These are phyloP conservation scores for Stellera chamaejasme DNA, from an alignment of 345 rosid genomes.

Conservation along the genomic window DNA sequence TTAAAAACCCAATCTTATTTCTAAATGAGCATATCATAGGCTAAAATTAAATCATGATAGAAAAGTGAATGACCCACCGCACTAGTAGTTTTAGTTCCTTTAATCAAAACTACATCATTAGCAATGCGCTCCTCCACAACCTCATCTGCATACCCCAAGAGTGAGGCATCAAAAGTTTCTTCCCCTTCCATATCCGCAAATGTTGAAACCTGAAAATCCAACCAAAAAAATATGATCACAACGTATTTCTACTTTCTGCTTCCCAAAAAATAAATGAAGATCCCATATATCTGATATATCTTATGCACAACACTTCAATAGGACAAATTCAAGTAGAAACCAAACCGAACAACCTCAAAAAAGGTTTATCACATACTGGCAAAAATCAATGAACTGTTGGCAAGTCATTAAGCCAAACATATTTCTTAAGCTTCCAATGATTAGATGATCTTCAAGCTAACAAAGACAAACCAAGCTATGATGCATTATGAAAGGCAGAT, in stretches of 20 bases:
- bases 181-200: conserved; percentile 99
- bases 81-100: conserved; percentile 79
- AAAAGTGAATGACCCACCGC: conserved; percentile 43
- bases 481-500: conserved; percentile 1
- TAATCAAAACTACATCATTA: conserved; percentile 87
- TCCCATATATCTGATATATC: too few relatives aligned
- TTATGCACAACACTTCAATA: too few relatives aligned
- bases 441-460: too few relatives aligned
- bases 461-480: background rate
- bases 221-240: conserved; percentile 6
- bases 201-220: conserved; percentile 66
- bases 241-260: background rate
- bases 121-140: conserved; percentile 93
- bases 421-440: background rate
- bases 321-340: background rate
- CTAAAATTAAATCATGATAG: background rate
- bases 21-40: background rate
- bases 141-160: conserved; percentile 81
- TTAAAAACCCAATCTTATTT: background rate
- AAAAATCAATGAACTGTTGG: background rate
- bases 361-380: background rate
- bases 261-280: too few relatives aligned
- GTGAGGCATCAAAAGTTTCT: conserved; percentile 83
- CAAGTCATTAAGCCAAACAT: background rate
- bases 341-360: background rate